Base-by-base conservation (phyloP, 306 rosid species). In the Pterocarpus santalinus region DNA sequence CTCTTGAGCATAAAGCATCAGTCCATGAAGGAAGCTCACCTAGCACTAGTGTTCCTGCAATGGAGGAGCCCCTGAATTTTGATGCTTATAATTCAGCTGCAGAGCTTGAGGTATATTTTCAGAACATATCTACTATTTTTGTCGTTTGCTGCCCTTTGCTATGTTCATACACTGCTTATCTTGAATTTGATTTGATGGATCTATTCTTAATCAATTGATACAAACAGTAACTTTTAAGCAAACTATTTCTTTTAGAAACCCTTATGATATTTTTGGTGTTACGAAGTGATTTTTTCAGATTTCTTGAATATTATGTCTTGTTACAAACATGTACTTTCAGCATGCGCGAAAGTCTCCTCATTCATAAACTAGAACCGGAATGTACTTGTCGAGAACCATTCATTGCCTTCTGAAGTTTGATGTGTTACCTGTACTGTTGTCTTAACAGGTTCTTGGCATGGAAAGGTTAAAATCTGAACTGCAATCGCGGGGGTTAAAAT, bases 401-500 rank as follows among this genome's bases (percentile, higher is more conserved):
- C 55, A 47, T 39, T 74, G 38, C 16, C 22, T 5, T 71, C 72
- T 83, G 53, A 80, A 58, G 51, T 71, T 28, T 86, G 46, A 79
- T 65, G 16, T 51, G 28, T 55, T 60, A 77, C 1, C 43, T 2
- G 17, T 61, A 10, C 12, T 80, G 34, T 72, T 52, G 35, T 65
- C 47, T 51, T 81, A 36, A 22, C 85, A 96, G 99, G 89, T 71
- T 81, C 89, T 94, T 75, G 99, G 99, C 80, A 17, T 90, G 87
- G 98, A 94, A 76, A 92, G 86, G 73, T 89, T 96, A 35, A 96
- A 94, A 85, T 65, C 84, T 14, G 99, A 94, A 83, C 85, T 96
- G 81, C 98, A 92, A 86, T 85, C 84, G 0, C 85, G 65, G 9
- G 99, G 99, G 8, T 76, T 96, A 41, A 96, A 96, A 87, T 96